Evolutionary conservation across 768 basidiomycete genomes (phyloP).

Genomic region (Podaxis sp.): DNA sequence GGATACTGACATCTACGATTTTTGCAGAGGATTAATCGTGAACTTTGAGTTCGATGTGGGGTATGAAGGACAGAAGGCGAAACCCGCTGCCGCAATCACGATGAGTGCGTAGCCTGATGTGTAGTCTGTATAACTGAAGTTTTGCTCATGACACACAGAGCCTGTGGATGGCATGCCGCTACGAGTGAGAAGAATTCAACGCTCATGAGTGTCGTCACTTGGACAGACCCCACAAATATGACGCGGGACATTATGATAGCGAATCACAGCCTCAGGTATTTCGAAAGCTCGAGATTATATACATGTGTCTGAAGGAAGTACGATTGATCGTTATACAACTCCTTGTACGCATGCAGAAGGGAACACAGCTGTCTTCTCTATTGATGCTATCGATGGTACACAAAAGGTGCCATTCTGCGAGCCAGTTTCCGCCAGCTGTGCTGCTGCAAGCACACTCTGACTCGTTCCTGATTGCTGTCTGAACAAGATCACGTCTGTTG

Average conservation of each 20-base stretch:
- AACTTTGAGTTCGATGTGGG: conserved; percentile 43
- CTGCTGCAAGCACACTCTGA: too few species aligned
- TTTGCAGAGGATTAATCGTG: conserved; percentile 32
- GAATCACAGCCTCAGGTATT: too few species aligned
- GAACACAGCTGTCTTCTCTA: too few species aligned
- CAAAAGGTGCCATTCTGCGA: too few species aligned
- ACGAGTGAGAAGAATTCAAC: conserved; percentile 24
- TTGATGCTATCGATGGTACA: too few species aligned
- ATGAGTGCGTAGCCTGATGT: conserved; percentile 37
- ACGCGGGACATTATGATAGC: not conserved
- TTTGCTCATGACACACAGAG: conserved; percentile 19
- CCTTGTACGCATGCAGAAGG: too few species aligned
- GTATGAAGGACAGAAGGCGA: conserved; percentile 32
- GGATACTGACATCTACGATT: not conserved
- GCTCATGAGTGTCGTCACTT: not conserved
- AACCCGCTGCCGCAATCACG: conserved; percentile 34
- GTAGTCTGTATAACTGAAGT: not conserved
- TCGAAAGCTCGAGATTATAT: too few species aligned
- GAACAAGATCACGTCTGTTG: too few species aligned
- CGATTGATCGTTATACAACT: too few species aligned
- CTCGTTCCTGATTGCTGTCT: too few species aligned
- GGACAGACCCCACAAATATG: not conserved
- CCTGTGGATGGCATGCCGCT: conserved; percentile 38
- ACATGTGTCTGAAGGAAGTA: too few species aligned
- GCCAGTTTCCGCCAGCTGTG: too few species aligned